Conservation (phyloP, 2,329 filamentous ascomycete genomes). For the Setomelanomma holmii region DNA sequence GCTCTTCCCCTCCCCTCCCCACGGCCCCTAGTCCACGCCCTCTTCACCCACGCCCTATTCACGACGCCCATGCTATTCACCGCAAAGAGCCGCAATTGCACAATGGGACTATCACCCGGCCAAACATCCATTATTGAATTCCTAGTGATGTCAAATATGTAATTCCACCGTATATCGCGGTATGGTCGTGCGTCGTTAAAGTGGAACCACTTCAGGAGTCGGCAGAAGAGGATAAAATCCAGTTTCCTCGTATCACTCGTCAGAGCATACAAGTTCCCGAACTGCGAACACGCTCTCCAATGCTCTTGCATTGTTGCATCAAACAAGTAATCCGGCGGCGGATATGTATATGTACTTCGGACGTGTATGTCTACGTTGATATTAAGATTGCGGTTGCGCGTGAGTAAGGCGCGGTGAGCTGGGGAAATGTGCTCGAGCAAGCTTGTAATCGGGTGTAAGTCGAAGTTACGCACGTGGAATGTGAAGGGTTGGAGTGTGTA, state of each 20-base stretch:
- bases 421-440: conserved; percentile 25
- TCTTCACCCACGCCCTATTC: conserved; percentile 7
- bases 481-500: conserved; percentile 28
- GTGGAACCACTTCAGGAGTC: conserved; percentile 25
- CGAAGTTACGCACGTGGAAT: conserved; percentile 20
- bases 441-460: conserved; percentile 17
- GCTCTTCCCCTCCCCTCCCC: conserved; percentile 7
- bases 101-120: background rate
- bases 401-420: conserved; percentile 22
- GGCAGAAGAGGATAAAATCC: conserved; percentile 27
- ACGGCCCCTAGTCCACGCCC: conserved; percentile 12
- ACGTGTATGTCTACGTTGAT: conserved; percentile 15
- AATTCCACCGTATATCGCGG: conserved; percentile 6
- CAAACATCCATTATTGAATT: no score
- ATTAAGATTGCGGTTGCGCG: conserved; percentile 20
- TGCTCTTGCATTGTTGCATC: conserved; percentile 19
- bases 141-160: no score
- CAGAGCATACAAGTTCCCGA: conserved; percentile 33
- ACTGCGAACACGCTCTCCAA: conserved; percentile 30
- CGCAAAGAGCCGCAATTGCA: conserved; percentile 5
- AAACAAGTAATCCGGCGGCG: conserved; percentile 19
- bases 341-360: conserved; percentile 15
- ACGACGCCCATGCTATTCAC: conserved; percentile 6
- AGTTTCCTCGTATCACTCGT: background rate
- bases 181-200: conserved; percentile 1